These are phyloP conservation scores for Tricholoma terreum DNA, from an alignment of 768 basidiomycete species.

Conservation along the genomic window DNA sequence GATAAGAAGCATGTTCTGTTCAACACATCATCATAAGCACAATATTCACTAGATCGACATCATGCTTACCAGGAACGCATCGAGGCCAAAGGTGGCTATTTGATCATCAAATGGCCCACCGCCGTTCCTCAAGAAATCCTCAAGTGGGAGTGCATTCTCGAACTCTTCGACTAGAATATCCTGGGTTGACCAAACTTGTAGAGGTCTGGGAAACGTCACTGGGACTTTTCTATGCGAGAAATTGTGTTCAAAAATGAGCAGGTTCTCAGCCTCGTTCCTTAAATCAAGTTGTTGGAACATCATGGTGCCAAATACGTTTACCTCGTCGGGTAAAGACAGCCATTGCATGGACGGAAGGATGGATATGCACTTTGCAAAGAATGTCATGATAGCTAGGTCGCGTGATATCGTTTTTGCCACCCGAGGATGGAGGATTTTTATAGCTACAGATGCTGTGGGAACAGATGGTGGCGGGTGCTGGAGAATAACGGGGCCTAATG, in stretches of 20 bases:
- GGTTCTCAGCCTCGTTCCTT: slow-evolving; percentile 84
- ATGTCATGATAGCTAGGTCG: slow-evolving; percentile 92
- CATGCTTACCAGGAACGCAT: slow-evolving; percentile 86
- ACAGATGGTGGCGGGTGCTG: slow-evolving; percentile 67
- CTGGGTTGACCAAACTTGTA: slow-evolving; percentile 75
- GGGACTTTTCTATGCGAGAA: slow-evolving; percentile 77
- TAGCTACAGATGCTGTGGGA: slow-evolving; percentile 85
- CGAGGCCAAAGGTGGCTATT: slow-evolving; percentile 88
- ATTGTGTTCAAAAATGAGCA: slow-evolving; percentile 81
- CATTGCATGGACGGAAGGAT: slow-evolving; percentile 91
- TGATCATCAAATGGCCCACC: slow-evolving; percentile 89
- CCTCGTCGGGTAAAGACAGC: slow-evolving; percentile 95
- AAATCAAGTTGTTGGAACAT: slow-evolving; percentile 95
- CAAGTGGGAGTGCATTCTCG: slow-evolving; percentile 87
- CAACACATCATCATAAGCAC: slow-evolving; percentile 4
- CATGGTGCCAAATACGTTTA: slow-evolving; percentile 91
- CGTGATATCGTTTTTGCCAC: slow-evolving; percentile 80
- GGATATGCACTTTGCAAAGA: slow-evolving; percentile 80
- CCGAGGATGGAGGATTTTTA: slow-evolving; percentile 92
- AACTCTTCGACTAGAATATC: slow-evolving; percentile 91
- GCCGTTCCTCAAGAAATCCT: slow-evolving; percentile 82
- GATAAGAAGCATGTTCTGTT: slow-evolving; percentile 94
- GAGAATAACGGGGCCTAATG: slow-evolving; percentile 51
- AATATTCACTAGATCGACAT: neutral
- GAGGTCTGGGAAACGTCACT: slow-evolving; percentile 87